Conservation (phyloP, 106 monocot species). For the Allium fistulosum region DNA sequence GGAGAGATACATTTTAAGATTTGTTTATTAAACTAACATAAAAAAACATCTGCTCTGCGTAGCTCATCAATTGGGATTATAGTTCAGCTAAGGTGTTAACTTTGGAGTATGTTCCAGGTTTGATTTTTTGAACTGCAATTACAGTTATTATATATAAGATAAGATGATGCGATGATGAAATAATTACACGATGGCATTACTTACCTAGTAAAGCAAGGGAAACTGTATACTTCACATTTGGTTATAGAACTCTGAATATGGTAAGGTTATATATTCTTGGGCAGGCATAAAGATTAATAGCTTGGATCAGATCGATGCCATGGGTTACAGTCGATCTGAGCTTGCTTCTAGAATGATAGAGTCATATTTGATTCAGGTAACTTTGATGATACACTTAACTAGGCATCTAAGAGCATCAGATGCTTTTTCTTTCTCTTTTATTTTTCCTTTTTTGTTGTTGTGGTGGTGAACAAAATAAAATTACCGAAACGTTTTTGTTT, state of each 20-base stretch:
- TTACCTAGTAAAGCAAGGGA: no score
- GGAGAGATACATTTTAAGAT: background rate
- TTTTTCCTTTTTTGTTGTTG: no score
- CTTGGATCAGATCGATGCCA: slow-evolving; percentile 52
- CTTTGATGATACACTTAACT: no score
- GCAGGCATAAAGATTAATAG: slow-evolving; percentile 86
- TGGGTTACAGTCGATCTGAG: slow-evolving; percentile 56
- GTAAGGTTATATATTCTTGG: background rate
- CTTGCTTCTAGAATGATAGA: slow-evolving; percentile 87
- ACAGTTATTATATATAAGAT: background rate
- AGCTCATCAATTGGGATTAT: slow-evolving; percentile 90
- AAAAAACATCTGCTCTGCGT: slow-evolving; percentile 8
- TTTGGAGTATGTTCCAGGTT: slow-evolving; percentile 94
- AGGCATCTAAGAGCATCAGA: no score
- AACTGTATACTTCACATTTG: background rate
- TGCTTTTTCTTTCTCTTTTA: no score
- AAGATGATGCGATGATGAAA: background rate
- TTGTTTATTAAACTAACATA: background rate
- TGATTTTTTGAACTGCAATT: background rate
- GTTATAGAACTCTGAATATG: background rate
- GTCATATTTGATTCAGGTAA: slow-evolving; percentile 95
- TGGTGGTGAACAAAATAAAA: no score
- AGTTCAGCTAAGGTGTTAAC: slow-evolving; percentile 83
- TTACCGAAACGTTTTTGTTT: no score
- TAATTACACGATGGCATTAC: background rate